phyloP scores from a whole-genome alignment of 106 monocot genomes.

The Acorus calamus region DNA sequence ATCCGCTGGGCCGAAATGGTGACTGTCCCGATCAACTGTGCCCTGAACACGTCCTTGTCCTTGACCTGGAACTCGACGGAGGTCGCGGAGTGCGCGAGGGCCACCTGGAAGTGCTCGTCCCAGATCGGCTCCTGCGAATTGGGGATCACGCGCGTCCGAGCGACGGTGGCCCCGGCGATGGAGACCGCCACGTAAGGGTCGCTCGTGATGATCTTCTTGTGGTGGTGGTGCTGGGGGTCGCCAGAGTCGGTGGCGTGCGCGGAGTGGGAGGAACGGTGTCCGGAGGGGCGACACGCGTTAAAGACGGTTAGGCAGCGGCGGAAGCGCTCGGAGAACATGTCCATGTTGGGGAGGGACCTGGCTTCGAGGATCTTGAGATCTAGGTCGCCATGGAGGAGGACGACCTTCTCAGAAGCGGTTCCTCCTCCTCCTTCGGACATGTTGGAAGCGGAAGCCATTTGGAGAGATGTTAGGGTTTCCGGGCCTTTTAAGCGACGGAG shows the following conservation, averaged over 20 bases:
- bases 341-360: slow-evolving; percentile 58
- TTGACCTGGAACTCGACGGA: slow-evolving; percentile 46
- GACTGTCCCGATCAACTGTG: slow-evolving; percentile 36
- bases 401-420: not conserved
- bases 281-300: slow-evolving; percentile 8
- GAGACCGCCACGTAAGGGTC: slow-evolving; percentile 56
- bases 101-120: slow-evolving; percentile 36
- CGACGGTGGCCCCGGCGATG: slow-evolving; percentile 45
- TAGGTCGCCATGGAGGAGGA: slow-evolving; percentile 62
- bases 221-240: slow-evolving; percentile 13
- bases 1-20: too few relatives aligned
- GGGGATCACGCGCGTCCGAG: slow-evolving; percentile 42
- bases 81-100: slow-evolving; percentile 41
- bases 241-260: not conserved
- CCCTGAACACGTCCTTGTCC: slow-evolving; percentile 59
- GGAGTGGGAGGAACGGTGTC: not conserved
- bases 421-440: too few relatives aligned
- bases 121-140: slow-evolving; percentile 48
- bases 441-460: too few relatives aligned
- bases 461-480: too few relatives aligned
- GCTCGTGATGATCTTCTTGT: slow-evolving; percentile 32
- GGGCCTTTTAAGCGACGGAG: too few relatives aligned
- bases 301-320: slow-evolving; percentile 29
- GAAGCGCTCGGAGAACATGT: slow-evolving; percentile 35
- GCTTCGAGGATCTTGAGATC: slow-evolving; percentile 41